These are phyloP conservation scores for Hymenoscyphus linearis DNA, from an alignment of 2,329 filamentous ascomycete species.

Conservation along the genomic window DNA sequence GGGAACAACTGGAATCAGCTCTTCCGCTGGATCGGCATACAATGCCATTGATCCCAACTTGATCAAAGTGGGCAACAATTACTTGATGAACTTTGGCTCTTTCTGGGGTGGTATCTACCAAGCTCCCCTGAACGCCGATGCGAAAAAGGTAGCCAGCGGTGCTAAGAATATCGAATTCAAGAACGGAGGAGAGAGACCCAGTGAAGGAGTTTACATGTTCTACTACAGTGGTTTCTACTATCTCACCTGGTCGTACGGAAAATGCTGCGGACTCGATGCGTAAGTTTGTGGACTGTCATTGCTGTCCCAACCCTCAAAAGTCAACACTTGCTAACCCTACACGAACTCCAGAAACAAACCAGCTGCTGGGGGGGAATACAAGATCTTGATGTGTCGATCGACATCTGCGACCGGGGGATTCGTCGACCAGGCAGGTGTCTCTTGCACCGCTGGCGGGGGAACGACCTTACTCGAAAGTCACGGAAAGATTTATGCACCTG, in stretches of 20 bases:
- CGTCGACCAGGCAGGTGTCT: constrained; percentile 48
- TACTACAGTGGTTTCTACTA: constrained; percentile 55
- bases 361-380: constrained; percentile 56
- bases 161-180: constrained; percentile 50
- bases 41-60: constrained; percentile 58
- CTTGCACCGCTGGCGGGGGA: constrained; percentile 53
- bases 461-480: constrained; percentile 56
- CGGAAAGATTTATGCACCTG: constrained; percentile 57
- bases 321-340: not conserved
- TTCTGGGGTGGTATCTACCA: constrained; percentile 65
- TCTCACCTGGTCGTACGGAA: constrained; percentile 56
- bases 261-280: constrained; percentile 56
- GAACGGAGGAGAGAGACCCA: constrained; percentile 43
- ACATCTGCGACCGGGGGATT: constrained; percentile 47
- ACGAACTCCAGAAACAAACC: constrained; percentile 32
- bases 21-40: constrained; percentile 40
- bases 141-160: constrained; percentile 27
- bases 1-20: constrained; percentile 48
- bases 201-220: constrained; percentile 54
- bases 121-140: constrained; percentile 41
- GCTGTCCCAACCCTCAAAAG: not conserved
- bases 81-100: constrained; percentile 58
- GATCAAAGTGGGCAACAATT: constrained; percentile 37
- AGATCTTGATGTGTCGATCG: constrained; percentile 60
- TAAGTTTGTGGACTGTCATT: constrained; percentile 1